Conservation (phyloP, 2,329 filamentous ascomycete genomes). For the Colletotrichum noveboracense region DNA sequence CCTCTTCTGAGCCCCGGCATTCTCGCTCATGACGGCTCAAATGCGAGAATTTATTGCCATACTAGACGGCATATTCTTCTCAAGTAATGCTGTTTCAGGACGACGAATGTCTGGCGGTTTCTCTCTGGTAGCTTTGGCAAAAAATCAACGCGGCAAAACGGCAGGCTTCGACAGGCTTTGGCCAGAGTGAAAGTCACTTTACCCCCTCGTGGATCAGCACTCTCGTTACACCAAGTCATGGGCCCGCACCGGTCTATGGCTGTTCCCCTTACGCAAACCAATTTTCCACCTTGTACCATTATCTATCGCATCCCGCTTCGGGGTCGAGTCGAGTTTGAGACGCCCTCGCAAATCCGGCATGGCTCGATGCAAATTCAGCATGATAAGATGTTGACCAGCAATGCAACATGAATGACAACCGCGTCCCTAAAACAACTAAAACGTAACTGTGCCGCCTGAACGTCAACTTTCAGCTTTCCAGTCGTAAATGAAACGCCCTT, state of each 20-base stretch:
- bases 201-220: constrained; percentile 21
- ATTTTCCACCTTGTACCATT: constrained; percentile 25
- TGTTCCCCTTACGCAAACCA: constrained; percentile 16
- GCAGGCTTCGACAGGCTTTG: constrained; percentile 24
- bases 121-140: constrained; percentile 24
- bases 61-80: background rate
- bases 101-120: constrained; percentile 19
- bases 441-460: constrained; percentile 24
- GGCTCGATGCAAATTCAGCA: constrained; percentile 23
- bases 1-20: background rate
- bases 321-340: constrained; percentile 21
- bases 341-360: constrained; percentile 23
- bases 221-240: constrained; percentile 20
- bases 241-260: constrained; percentile 11
- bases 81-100: background rate
- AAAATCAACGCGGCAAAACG: constrained; percentile 24
- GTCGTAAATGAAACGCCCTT: constrained; percentile 20
- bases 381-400: constrained; percentile 25
- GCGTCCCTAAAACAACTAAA: constrained; percentile 17
- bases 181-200: constrained; percentile 20
- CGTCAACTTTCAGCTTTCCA: constrained; percentile 12
- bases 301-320: constrained; percentile 22
- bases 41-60: background rate
- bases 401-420: constrained; percentile 25
- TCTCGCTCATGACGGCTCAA: background rate